Base-by-base conservation (phyloP, 2,329 filamentous ascomycete genomes). In the Coniochaeta sp. region DNA sequence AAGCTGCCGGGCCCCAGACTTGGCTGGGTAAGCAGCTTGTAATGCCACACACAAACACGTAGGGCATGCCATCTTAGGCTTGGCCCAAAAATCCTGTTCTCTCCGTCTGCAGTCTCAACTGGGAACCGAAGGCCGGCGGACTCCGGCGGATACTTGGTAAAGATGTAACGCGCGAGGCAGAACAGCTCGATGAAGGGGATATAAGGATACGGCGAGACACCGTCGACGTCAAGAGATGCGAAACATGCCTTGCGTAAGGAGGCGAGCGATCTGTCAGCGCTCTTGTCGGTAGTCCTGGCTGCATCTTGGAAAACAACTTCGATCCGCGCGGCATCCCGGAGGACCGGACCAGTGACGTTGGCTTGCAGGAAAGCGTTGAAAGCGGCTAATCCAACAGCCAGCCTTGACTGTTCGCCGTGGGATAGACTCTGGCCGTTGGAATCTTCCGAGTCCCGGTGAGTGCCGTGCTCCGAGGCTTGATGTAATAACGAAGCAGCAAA, bases 121-220 rank as follows among this genome's bases (percentile, higher is more conserved):
- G 61, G 62, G 16, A 60, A 72, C 22, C 62, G 60, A 57, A 66
- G 68, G 1, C 63, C 62, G 17, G 61, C 55, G 9, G 65, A 26
- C 7, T 34, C 54, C 5, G 54, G n/a, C 17, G 30, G 3, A 36
- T 56, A 56, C 16, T 17, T 10, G 1, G 72, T 71, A 59, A 85
- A 76, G 30, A 83, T 71, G 63, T 77, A 77, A 28, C 77, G 74
- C 3, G 93, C 90, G 7, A 97, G 77, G 64, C 86, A 88, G 63
- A 98, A 89, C 1, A 98, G 81, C 70, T 97, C 91, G 16, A 96
- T 80, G 64, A 89, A 83, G 0, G 93, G 91, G 22, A 92, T 92
- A 61, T 96, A 81, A 55, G 88, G 85, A 73, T 98, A 99, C 0
- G 90, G 89, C 0, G 90, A 88, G 54, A 96, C 88, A 12, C 95